Conservation (phyloP, 768 basidiomycete genomes). For the Calocera cornea region DNA sequence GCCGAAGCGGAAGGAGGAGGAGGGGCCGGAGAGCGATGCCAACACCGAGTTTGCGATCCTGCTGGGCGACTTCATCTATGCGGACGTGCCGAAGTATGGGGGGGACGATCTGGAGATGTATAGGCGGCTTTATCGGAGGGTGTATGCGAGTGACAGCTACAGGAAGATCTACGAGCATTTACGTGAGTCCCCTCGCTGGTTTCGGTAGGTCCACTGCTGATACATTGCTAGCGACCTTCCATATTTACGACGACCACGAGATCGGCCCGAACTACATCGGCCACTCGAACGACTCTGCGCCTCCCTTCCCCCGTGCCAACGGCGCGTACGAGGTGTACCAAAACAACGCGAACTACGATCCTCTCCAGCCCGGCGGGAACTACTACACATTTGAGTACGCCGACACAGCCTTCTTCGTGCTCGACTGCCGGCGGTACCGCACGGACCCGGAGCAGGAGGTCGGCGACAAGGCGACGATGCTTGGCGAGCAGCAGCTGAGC, state of each 20-base stretch:
- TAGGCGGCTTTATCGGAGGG: constrained; percentile 50
- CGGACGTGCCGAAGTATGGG: constrained; percentile 51
- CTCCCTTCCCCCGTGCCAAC: constrained; percentile 46
- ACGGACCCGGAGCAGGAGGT: constrained; percentile 26
- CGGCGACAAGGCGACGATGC: constrained; percentile 42
- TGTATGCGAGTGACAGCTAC: constrained; percentile 51
- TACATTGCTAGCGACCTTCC: constrained; percentile 40
- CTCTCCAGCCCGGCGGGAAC: constrained; percentile 31
- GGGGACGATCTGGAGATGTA: constrained; percentile 47
- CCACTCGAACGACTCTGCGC: constrained; percentile 36
- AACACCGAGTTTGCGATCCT: constrained; percentile 48
- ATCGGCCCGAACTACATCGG: constrained; percentile 58
- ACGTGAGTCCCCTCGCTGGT: constrained; percentile 35
- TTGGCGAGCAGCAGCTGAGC: constrained; percentile 50
- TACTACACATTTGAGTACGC: constrained; percentile 52
- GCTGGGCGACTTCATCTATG: constrained; percentile 65
- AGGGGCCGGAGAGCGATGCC: constrained; percentile 6
- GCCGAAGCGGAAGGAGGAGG: not conserved
- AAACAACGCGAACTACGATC: constrained; percentile 48
- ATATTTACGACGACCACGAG: constrained; percentile 67
- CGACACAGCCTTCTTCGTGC: constrained; percentile 63
- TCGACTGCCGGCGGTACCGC: constrained; percentile 55
- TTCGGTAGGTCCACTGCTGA: constrained; percentile 1
- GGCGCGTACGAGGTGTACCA: constrained; percentile 50
- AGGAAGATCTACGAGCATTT: constrained; percentile 53